phyloP scores from a whole-genome alignment of 2,329 filamentous ascomycete species.

The Ophiosphaerella narmari region DNA sequence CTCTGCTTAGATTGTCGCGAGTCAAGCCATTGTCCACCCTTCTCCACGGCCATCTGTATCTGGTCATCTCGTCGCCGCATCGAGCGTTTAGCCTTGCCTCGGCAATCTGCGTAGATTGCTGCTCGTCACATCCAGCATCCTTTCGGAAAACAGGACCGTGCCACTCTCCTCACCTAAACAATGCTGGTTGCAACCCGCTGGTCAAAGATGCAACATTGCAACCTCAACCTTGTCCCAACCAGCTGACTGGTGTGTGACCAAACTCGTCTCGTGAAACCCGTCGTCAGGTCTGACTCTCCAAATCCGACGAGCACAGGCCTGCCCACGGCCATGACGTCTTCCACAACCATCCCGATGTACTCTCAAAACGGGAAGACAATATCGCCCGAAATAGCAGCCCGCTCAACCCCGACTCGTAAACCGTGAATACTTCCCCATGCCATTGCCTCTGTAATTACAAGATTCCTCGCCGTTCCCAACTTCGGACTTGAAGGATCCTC shows the following conservation, averaged over 20 bases:
- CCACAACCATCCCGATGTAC: too few relatives aligned
- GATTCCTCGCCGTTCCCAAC: neutral
- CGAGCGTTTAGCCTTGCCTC: conserved; percentile 6
- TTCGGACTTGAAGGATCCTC: neutral
- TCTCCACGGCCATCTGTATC: neutral
- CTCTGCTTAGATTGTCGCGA: conserved; percentile 9
- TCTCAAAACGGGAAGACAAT: too few relatives aligned
- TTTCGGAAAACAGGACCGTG: conserved; percentile 18
- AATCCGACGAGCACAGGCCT: too few relatives aligned
- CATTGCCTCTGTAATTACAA: too few relatives aligned
- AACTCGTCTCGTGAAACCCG: conserved; percentile 4
- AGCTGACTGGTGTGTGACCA: neutral
- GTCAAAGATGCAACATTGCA: neutral
- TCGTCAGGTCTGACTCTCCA: neutral
- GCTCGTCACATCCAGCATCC: conserved; percentile 1
- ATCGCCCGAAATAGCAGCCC: too few relatives aligned
- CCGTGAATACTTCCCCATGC: too few relatives aligned
- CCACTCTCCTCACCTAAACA: conserved; percentile 3
- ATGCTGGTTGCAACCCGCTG: neutral
- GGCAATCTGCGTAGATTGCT: conserved; percentile 22
- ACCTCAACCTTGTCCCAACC: neutral
- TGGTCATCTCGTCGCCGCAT: conserved; percentile 2
- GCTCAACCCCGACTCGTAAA: too few relatives aligned
- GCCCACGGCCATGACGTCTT: too few relatives aligned
- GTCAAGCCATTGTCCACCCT: conserved; percentile 2